Conservation (phyloP, 164 flowering plant genomes). For the Berberis vulgaris region DNA sequence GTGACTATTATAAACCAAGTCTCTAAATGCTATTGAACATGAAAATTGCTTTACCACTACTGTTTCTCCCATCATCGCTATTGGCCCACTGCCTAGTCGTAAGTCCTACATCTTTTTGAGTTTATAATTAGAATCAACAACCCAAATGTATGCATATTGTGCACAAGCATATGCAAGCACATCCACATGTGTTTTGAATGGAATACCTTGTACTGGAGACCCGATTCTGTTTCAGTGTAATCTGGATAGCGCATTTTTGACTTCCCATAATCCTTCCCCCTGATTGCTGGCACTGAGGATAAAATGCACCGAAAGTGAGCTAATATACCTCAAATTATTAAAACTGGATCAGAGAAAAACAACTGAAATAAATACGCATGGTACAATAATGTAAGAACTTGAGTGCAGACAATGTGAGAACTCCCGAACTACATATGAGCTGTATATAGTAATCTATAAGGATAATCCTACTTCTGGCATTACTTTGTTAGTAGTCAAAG, state of each 20-base stretch:
- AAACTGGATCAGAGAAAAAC: no score
- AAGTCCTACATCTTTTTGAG: constrained; percentile 60
- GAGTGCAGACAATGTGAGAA: no score
- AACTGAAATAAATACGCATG: no score
- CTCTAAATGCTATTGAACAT: not conserved
- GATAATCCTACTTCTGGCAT: no score
- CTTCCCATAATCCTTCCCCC: constrained; percentile 94
- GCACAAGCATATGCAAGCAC: constrained; percentile 3
- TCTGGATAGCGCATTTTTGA: constrained; percentile 85
- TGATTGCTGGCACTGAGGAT: constrained; percentile 72
- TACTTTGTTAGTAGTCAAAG: no score
- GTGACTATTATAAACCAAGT: not conserved
- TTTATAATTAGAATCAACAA: constrained; percentile 13
- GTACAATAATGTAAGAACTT: no score
- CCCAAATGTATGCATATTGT: not conserved
- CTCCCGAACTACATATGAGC: no score
- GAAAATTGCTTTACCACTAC: constrained; percentile 66
- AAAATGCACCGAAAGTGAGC: constrained; percentile 14
- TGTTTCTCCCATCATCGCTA: constrained; percentile 76
- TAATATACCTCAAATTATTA: not conserved
- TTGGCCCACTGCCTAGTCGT: constrained; percentile 67
- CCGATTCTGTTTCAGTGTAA: constrained; percentile 67
- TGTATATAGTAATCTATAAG: no score
- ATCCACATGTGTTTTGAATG: not conserved
- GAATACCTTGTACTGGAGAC: constrained; percentile 83